Evolutionary conservation across 2,329 filamentous ascomycete species (phyloP), one percentile per base, ranked within the genome.

Genomic region (Colletotrichum phormii): DNA sequence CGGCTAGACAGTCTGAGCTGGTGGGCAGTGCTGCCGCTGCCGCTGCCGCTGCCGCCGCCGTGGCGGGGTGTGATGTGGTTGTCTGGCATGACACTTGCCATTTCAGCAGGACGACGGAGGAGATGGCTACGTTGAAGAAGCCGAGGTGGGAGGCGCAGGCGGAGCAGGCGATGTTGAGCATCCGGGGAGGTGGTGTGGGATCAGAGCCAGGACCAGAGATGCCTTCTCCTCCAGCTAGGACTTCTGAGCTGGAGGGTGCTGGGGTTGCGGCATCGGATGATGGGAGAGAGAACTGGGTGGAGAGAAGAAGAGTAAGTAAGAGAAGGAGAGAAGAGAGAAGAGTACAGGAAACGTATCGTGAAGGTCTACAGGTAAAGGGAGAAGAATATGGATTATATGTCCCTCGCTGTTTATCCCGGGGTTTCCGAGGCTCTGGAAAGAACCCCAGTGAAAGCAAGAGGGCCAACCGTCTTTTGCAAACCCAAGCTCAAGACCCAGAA

Each of bases 101-200:
- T 81, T 91, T 91, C 79, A 89, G 89, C 35, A 91, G 77, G 0
- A 85, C 86, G 49, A 87, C 80, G 1, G 88, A 88, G 0, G 79
- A 79, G 24, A 83, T 82, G 18, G 84, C 78, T n/a, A 82, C 77
- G 68, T 85, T 86, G 77, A 84, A 85, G 49, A 87, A 81, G 13
- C 89, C 89, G 11, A 90, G 75, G 58, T 86, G 85, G 7, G 78
- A 72, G 6, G 77, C 76, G 77, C 89, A 91, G 11, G 78, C 77
- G 12, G 78, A 78, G 79, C 89, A 91, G 66, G 80, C 84, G 4
- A 88, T 76, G 33, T 81, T 80, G 8, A 87, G 80, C 49, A 80
- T 80, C 62, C 81, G 79, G 49, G 76, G 57, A 29, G 37, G 57
- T 33, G 62, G 37, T 42, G 37, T 42, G 37, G 37, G 57, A 12